Evolutionary conservation across 2,329 filamentous ascomycete genomes (phyloP).

Genomic region (Venturia pyrina): DNA sequence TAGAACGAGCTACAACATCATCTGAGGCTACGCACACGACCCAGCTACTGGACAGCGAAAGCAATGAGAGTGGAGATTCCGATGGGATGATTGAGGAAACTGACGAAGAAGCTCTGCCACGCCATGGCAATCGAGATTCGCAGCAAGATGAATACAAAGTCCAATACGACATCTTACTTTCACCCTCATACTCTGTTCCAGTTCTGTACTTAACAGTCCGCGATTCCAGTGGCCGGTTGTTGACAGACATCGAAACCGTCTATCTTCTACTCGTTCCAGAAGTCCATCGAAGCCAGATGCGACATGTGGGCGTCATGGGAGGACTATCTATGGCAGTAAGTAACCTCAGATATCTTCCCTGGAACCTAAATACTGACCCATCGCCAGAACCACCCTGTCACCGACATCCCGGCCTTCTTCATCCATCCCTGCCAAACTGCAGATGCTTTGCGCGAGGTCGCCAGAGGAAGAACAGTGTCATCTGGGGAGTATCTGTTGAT

Average conservation of each 20-base stretch:
- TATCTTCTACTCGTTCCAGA: constrained; percentile 62
- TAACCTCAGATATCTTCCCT: constrained; percentile 19
- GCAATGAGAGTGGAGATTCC: not conserved
- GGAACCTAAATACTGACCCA: not conserved
- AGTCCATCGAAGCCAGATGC: constrained; percentile 52
- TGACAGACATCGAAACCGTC: constrained; percentile 57
- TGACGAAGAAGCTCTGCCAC: not conserved
- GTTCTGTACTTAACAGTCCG: constrained; percentile 67
- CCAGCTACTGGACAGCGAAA: not conserved
- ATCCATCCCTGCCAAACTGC: constrained; percentile 13
- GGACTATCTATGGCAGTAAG: constrained; percentile 69
- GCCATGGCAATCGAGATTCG: not conserved
- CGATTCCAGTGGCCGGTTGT: constrained; percentile 44
- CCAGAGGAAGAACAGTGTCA: not conserved
- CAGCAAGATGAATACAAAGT: constrained; percentile 26
- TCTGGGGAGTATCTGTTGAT: constrained; percentile 6
- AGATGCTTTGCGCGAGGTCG: constrained; percentile 6
- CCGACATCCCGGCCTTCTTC: constrained; percentile 9
- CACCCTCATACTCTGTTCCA: constrained; percentile 64
- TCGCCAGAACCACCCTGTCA: constrained; percentile 8
- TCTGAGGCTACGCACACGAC: not conserved
- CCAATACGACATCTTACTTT: constrained; percentile 64
- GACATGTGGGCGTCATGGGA: constrained; percentile 53
- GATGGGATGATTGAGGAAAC: not conserved
- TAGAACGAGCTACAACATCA: not conserved